A percentile compares a stretch with the other conserved stretches of the same genome.
phyloP scores from a whole-genome alignment of 768 basidiomycete genomes.

The Russula virescens region DNA sequence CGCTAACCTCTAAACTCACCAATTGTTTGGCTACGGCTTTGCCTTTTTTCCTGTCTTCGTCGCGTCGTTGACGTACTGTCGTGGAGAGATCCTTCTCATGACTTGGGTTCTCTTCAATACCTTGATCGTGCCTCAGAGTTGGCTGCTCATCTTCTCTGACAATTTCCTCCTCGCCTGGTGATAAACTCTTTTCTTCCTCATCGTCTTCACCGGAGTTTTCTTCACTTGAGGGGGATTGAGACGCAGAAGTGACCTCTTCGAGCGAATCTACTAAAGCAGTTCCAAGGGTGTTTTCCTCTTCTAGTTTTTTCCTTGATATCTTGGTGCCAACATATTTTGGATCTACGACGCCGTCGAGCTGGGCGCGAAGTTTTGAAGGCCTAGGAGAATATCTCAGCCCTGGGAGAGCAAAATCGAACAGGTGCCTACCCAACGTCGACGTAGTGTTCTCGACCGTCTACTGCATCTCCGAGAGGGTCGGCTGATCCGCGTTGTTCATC shows the following conservation, averaged over 20 bases:
- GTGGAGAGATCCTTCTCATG: slow-evolving; percentile 43
- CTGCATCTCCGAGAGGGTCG: slow-evolving; percentile 28
- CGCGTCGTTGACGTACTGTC: slow-evolving; percentile 51
- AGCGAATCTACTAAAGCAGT: slow-evolving; percentile 28
- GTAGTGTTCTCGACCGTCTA: slow-evolving; percentile 65
- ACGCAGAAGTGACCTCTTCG: slow-evolving; percentile 26
- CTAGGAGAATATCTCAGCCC: slow-evolving; percentile 33
- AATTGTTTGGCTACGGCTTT: slow-evolving; percentile 78
- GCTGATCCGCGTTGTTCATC: slow-evolving; percentile 36
- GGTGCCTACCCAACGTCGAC: slow-evolving; percentile 69
- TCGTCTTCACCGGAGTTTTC: slow-evolving; percentile 17
- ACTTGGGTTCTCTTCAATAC: slow-evolving; percentile 15
- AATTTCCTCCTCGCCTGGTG: slow-evolving; percentile 24
- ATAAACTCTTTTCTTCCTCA: slow-evolving; percentile 25
- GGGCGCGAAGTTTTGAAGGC: slow-evolving; percentile 61
- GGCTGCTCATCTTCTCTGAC: slow-evolving; percentile 22
- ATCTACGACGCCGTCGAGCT: slow-evolving; percentile 60
- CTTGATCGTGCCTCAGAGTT: neutral
- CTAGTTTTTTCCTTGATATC: slow-evolving; percentile 53
- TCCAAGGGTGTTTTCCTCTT: slow-evolving; percentile 35
- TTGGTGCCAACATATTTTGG: slow-evolving; percentile 74
- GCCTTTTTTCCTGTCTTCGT: slow-evolving; percentile 76
- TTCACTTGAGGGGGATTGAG: slow-evolving; percentile 4
- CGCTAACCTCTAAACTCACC: slow-evolving; percentile 40
- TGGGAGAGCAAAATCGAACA: neutral